Base-by-base conservation (phyloP, 495 filamentous ascomycete species). In the Thermothielavioides terrestris region DNA sequence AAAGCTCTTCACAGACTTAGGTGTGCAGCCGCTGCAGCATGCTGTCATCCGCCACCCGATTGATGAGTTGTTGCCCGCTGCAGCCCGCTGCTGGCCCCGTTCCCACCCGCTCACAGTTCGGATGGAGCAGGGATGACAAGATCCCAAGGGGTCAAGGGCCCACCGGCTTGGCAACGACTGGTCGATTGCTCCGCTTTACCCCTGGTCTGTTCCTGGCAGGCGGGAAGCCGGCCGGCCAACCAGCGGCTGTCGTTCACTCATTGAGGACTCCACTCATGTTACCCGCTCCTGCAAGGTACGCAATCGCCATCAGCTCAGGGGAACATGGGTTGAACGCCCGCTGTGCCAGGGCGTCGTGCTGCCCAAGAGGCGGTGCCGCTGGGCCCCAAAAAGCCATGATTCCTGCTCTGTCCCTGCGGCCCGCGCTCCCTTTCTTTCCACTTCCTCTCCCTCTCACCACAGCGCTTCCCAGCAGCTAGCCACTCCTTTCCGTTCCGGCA, bases 401-500 rank as follows among this genome's bases (percentile, higher is more conserved):
- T 46, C 61, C 60, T 43, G 53, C 18, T 47, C 51, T 30, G 11
- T 46, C 52, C 53, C 38, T 17, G 31, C 49, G n/a, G 25, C 42
- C 49, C 49, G 51, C 38, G 23, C 49, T 56, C 43, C 49, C 50
- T 50, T 41, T 44, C 51, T 37, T 56, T 36, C 35, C 54, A 49
- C 46, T 31, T 49, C 46, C 46, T 54, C 47, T 47, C 46, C 37
- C 25, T 45, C 49, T 45, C 40, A 52, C 15, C 44, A 30, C 48
- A 50, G 54, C 53, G 42, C 53, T 50, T 52, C 54, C 54, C 54
- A 59, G 50, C 54, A 41, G 42, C 55, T 51, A 54, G 49, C 60
- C 62, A 65, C 59, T 66, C 63, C 42, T 64, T 66, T 60, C 49
- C 49, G 51, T 55, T 52, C 34, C 54, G 59, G 61, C 61, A 46